Base-by-base conservation (phyloP, 352 stramenopile genomes). In the Globisporangium paddicum region DNA sequence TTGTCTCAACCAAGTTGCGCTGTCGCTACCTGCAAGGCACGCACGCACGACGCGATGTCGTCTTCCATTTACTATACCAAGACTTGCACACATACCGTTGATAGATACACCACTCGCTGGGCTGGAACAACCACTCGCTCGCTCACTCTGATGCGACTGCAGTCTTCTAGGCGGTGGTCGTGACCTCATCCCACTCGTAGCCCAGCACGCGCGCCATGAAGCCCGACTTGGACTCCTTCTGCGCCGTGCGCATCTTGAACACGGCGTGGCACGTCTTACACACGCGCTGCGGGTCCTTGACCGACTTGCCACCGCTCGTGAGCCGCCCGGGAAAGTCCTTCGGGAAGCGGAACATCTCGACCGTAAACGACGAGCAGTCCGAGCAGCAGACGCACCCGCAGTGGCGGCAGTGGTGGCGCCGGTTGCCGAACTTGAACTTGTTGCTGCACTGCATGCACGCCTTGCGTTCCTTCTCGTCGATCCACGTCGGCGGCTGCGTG, bases 101-200 rank as follows among this genome's bases (percentile, higher is more conserved):
- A 63, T 56, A 63, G 57, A 63, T 63, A 63, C 57, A 54, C 30
- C 57, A 54, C 30, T 41, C 35, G 21, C 19, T 23, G 21, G 37
- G 2, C 37, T 59, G 47, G 47, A 32, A 32, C 28, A 32, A 3
- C 3, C 28, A 54, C 28, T 54, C 16, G 28, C 30, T n/a, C n/a
- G 21, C 13, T 21, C 21, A 18, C 19, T 35, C 18, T 18, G 40
- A 49, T 54, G 45, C 23, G 13, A 11, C 34, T 25, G n/a, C 38
- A 23, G 18, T 41, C n/a, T 5, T 45, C 28, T 58, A 66, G 7
- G 42, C 32, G 21, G 65, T 63, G 48, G 78, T 82, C 51, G 78
- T 81, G 45, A 92, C 72, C 67, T 95, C 82, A 55, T 95, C 85
- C 82, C 85, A 95, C 63, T 95, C 85, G 71, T 93, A 90, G 47